Evolutionary conservation across 2,329 filamentous ascomycete genomes (phyloP).

Genomic region (Penicillium sp.): DNA sequence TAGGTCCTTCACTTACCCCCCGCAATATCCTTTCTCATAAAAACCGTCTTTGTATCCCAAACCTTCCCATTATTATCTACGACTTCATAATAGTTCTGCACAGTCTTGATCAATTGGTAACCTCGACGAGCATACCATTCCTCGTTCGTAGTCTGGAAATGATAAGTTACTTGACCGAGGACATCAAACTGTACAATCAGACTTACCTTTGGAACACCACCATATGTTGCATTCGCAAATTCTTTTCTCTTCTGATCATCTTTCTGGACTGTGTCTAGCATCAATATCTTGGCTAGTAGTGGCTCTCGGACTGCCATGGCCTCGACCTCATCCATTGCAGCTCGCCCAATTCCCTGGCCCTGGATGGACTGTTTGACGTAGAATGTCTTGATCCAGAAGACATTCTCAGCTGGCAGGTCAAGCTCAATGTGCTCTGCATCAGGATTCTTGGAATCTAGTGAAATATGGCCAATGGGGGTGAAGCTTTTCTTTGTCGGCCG

Average conservation of each 20-base stretch:
- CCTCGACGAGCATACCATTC: conserved; percentile 24
- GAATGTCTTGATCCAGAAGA: conserved; percentile 24
- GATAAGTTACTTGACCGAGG: background rate
- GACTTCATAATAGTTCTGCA: conserved; percentile 17
- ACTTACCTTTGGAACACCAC: conserved; percentile 17
- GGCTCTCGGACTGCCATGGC: conserved; percentile 16
- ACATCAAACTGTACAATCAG: background rate
- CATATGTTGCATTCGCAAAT: conserved; percentile 12
- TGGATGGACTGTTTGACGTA: conserved; percentile 12
- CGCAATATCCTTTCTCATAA: conserved; percentile 23
- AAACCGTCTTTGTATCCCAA: conserved; percentile 19
- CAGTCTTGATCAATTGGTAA: conserved; percentile 15
- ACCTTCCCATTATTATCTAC: conserved; percentile 11
- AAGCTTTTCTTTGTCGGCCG: conserved; percentile 12
- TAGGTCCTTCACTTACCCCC: background rate
- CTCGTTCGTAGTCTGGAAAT: conserved; percentile 14
- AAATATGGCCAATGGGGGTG: conserved; percentile 22
- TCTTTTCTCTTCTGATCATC: conserved; percentile 18
- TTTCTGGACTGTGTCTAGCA: conserved; percentile 19
- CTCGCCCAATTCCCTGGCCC: conserved; percentile 19
- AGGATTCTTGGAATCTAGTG: conserved; percentile 15
- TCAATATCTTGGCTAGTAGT: conserved; percentile 15
- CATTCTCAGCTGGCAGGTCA: conserved; percentile 4
- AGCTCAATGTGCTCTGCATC: conserved; percentile 11
- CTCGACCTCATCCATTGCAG: conserved; percentile 23